Conservation (phyloP, 208 protist genomes). For the Naegleria fowleri region DNA sequence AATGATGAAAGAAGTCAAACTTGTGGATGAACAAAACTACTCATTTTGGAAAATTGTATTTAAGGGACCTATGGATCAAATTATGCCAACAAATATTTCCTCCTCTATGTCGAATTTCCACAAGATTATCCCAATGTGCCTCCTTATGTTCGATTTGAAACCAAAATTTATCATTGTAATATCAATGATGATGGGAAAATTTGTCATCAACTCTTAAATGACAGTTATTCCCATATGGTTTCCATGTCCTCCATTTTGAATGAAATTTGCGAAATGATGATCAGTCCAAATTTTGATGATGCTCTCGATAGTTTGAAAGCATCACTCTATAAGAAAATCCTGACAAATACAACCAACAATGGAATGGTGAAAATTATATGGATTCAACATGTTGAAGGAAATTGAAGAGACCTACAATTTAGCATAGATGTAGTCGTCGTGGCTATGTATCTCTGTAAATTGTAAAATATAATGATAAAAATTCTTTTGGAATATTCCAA, state of each 20-base stretch:
- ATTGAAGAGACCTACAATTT: neutral
- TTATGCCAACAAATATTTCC: conserved; percentile 68
- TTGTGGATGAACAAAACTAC: too few species aligned
- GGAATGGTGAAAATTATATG: neutral
- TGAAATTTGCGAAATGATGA: conserved; percentile 61
- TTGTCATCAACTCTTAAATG: conserved; percentile 95
- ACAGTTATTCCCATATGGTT: conserved; percentile 56
- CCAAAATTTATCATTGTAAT: conserved; percentile 85
- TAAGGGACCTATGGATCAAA: conserved; percentile 89
- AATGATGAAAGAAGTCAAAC: too few species aligned
- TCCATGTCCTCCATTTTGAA: conserved; percentile 45
- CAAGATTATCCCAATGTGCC: neutral
- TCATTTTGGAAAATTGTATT: conserved; percentile 56
- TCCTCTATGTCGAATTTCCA: neutral
- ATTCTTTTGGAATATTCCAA: too few species aligned
- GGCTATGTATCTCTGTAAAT: too few species aligned
- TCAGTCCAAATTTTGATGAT: conserved; percentile 63
- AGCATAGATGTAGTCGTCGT: too few species aligned
- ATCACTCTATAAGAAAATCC: neutral
- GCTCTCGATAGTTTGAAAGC: conserved; percentile 46
- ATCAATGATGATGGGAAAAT: conserved; percentile 90
- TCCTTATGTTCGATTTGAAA: conserved; percentile 38
- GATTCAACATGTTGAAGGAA: neutral
- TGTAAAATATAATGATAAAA: too few species aligned
- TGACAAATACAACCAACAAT: neutral